These are phyloP conservation scores for Stramenopiles sp. DNA, from an alignment of 352 stramenopile genomes.

Conservation along the genomic window DNA sequence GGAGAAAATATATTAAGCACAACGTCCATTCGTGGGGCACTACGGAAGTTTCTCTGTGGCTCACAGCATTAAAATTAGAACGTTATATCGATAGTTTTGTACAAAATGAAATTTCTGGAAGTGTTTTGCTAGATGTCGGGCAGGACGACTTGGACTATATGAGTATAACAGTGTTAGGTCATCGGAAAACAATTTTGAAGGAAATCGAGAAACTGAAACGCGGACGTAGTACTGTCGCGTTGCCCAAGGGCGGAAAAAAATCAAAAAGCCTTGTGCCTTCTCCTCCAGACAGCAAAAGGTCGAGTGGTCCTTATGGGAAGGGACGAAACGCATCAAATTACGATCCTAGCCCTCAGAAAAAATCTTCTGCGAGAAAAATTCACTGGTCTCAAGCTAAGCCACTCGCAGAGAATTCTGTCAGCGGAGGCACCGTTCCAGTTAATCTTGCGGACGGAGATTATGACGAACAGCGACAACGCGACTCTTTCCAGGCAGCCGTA, in stretches of 20 bases:
- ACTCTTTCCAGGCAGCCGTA: constrained; percentile 12
- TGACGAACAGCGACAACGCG: constrained; percentile 14
- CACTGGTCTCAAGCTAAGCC: constrained; percentile 30
- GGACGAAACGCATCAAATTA: too few relatives aligned
- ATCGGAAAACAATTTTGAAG: constrained; percentile 32
- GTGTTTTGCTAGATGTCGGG: constrained; percentile 31
- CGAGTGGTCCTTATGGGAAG: too few relatives aligned
- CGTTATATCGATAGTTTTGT: constrained; percentile 25
- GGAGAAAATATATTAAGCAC: too few relatives aligned
- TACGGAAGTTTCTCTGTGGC: constrained; percentile 27
- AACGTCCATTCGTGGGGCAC: too few relatives aligned
- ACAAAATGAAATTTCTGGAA: constrained; percentile 32
- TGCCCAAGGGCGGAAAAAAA: too few relatives aligned
- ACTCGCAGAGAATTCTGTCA: constrained; percentile 21
- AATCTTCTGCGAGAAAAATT: constrained; percentile 12
- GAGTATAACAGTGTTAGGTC: constrained; percentile 27
- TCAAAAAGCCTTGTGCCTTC: too few relatives aligned
- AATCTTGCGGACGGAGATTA: constrained; percentile 19
- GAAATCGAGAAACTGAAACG: constrained; percentile 29
- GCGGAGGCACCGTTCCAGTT: neutral
- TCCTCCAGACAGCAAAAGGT: too few relatives aligned
- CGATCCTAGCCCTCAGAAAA: too few relatives aligned
- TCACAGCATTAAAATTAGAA: constrained; percentile 23
- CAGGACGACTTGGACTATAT: constrained; percentile 40
- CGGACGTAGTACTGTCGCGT: too few relatives aligned